Evolutionary conservation across 306 rosid genomes (phyloP).

Genomic region (apple (Malus domestica)): DNA sequence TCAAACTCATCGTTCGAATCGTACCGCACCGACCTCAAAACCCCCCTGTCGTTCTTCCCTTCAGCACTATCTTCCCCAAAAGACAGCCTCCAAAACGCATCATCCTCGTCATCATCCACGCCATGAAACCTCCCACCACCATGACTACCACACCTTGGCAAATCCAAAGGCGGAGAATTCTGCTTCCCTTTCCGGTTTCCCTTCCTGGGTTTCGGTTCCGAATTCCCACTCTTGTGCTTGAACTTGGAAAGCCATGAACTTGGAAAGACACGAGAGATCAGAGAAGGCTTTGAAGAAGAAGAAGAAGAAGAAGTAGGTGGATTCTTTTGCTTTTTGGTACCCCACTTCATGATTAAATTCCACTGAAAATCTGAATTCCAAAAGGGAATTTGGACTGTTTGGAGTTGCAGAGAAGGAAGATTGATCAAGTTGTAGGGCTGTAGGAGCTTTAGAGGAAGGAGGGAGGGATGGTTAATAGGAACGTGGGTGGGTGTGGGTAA

Average conservation of each 20-base stretch:
- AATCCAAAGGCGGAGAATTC: conserved; percentile 24
- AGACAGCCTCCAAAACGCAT: conserved; percentile 70
- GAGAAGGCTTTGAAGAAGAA: conserved; percentile 46
- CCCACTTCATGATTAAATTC: conserved; percentile 45
- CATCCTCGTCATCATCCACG: conserved; percentile 36
- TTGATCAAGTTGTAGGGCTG: neutral
- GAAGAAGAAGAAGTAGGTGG: conserved; percentile 27
- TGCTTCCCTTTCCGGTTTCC: conserved; percentile 24
- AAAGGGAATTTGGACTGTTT: neutral
- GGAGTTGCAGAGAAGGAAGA: conserved; percentile 9
- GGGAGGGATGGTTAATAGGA: conserved; percentile 47
- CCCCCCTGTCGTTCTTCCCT: conserved; percentile 28
- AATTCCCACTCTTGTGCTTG: conserved; percentile 42
- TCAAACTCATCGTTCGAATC: conserved; percentile 33
- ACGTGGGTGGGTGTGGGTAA: conserved; percentile 52
- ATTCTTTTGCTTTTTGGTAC: conserved; percentile 48
- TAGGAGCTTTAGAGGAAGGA: conserved; percentile 15
- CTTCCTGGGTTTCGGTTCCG: conserved; percentile 36
- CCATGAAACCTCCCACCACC: conserved; percentile 40
- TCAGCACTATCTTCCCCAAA: conserved; percentile 45
- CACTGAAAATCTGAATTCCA: neutral
- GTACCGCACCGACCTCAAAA: conserved; percentile 23
- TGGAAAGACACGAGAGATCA: conserved; percentile 54
- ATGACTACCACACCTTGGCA: conserved; percentile 19
- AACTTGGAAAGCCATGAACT: conserved; percentile 74